Conservation (phyloP, 495 filamentous ascomycete genomes). For the Aspergillus ostianus region DNA sequence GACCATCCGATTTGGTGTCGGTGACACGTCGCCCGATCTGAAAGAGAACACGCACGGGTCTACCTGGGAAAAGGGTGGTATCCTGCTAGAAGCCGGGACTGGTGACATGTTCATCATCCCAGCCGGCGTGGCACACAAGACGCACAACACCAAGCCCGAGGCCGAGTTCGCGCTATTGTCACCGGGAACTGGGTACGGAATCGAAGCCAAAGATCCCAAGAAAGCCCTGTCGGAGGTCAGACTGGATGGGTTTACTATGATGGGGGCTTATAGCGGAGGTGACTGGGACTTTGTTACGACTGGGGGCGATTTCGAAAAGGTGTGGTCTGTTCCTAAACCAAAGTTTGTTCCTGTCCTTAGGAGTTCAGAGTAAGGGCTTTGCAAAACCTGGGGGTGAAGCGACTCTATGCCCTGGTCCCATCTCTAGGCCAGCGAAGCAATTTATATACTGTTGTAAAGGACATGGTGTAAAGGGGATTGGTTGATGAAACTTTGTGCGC, state of each 20-base stretch:
- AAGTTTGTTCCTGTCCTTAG: not conserved
- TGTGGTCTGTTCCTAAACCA: not conserved
- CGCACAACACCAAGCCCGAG: conserved; percentile 22
- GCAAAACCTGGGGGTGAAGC: not conserved
- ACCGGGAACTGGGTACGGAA: conserved; percentile 15
- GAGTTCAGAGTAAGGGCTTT: not conserved
- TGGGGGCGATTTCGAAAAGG: not conserved
- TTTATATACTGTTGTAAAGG: too few relatives aligned
- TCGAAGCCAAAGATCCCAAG: not conserved
- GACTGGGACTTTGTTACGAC: not conserved
- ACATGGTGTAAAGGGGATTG: too few relatives aligned
- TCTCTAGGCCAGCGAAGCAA: not conserved
- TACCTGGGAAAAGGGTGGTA: conserved; percentile 14
- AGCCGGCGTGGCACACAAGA: conserved; percentile 36
- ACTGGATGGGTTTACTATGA: too few relatives aligned
- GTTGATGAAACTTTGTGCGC: too few relatives aligned
- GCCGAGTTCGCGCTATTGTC: conserved; percentile 18
- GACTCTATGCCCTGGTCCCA: too few relatives aligned
- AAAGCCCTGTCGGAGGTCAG: too few relatives aligned
- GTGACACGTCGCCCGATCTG: not conserved
- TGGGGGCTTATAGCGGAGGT: not conserved
- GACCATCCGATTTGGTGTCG: not conserved
- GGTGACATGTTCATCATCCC: conserved; percentile 41
- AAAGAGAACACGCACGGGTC: not conserved
- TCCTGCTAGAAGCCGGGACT: conserved; percentile 24